phyloP scores from a whole-genome alignment of 345 rosid genomes.

The Citrus australasica region DNA sequence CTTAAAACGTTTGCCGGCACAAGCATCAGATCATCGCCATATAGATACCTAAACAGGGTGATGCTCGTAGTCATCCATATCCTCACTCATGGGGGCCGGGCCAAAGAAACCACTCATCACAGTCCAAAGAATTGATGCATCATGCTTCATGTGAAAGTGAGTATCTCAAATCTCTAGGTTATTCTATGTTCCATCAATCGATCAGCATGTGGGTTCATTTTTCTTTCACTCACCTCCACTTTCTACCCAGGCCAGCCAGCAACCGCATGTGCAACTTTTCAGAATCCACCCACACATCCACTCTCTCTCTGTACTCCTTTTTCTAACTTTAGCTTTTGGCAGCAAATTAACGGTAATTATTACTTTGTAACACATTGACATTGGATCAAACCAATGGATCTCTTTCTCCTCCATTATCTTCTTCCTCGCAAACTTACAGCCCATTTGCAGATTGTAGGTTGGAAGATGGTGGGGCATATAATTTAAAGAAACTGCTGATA shows the following conservation, averaged over 20 bases:
- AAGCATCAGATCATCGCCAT: background rate
- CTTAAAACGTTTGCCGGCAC: background rate
- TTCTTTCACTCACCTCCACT: background rate
- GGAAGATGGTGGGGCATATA: background rate
- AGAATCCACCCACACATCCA: conserved; percentile 34
- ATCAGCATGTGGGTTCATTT: conserved; percentile 7
- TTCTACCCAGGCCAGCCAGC: background rate
- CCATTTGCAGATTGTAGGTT: background rate
- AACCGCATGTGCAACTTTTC: conserved; percentile 48
- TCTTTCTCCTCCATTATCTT: background rate
- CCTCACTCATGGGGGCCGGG: no score
- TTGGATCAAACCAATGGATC: background rate
- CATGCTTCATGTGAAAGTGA: background rate
- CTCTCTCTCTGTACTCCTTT: background rate
- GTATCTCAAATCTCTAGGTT: background rate
- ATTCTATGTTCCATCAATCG: background rate
- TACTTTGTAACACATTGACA: background rate
- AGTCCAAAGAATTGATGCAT: background rate
- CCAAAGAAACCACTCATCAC: no score
- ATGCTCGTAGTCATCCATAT: background rate
- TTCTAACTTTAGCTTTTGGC: conserved; percentile 23
- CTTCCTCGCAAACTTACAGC: background rate
- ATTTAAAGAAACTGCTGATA: background rate
- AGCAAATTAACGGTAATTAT: background rate
- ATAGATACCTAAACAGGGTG: no score